Evolutionary conservation across 2,329 filamentous ascomycete genomes (phyloP).

Genomic region (Rutstroemia sp.): DNA sequence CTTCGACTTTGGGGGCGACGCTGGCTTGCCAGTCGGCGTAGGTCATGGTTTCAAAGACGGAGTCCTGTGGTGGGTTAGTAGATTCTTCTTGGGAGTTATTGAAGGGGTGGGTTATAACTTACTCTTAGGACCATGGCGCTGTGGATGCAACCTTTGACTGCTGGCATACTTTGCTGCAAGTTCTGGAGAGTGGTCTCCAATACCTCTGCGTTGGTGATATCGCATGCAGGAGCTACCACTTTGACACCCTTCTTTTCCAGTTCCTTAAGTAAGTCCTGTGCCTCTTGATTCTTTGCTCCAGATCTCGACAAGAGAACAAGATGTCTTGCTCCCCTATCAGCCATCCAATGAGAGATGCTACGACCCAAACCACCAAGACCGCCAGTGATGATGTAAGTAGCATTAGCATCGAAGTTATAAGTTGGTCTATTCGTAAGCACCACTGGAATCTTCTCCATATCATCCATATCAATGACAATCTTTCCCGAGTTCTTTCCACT

Average conservation of each 20-base stretch:
- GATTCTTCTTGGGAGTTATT: background rate
- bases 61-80: constrained; percentile 9
- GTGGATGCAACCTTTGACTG: constrained; percentile 38
- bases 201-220: constrained; percentile 36
- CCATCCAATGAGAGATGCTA: constrained; percentile 18
- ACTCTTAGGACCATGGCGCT: constrained; percentile 38
- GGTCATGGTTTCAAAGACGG: constrained; percentile 28
- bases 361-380: constrained; percentile 27
- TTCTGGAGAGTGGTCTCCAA: background rate
- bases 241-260: constrained; percentile 31
- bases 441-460: constrained; percentile 36
- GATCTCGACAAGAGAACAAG: constrained; percentile 27
- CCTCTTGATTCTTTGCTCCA: constrained; percentile 4
- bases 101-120: background rate
- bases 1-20: constrained; percentile 30
- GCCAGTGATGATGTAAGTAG: constrained; percentile 24
- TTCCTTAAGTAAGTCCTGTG: constrained; percentile 6
- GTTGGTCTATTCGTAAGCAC: background rate
- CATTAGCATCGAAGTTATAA: constrained; percentile 12
- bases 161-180: constrained; percentile 8
- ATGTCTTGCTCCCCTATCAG: constrained; percentile 19
- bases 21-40: constrained; percentile 31
- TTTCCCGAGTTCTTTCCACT: constrained; percentile 15
- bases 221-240: constrained; percentile 39
- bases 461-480: constrained; percentile 29